Percentiles rank a stretch among this genome's conserved stretches.
These are phyloP conservation scores for Linnemannia zychae DNA, from an alignment of 192 early-diverging fungal genomes.

Conservation along the genomic window DNA sequence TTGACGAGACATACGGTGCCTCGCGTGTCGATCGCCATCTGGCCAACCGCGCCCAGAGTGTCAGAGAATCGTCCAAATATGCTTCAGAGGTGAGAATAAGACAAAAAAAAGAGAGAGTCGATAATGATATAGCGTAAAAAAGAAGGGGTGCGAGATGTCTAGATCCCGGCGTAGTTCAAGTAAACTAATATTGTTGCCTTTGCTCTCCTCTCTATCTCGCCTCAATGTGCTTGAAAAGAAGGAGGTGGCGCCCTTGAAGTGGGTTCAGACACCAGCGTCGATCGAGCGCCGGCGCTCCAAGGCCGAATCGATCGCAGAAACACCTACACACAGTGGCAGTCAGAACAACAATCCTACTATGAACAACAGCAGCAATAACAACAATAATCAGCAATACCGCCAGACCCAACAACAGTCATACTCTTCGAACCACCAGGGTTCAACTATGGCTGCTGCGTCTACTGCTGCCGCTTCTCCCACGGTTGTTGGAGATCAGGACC, in stretches of 20 bases:
- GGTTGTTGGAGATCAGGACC: neutral
- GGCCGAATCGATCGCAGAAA: neutral
- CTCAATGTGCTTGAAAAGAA: neutral
- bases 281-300: constrained; percentile 18
- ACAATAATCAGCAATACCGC: neutral
- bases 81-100: constrained; percentile 24
- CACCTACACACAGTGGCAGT: neutral
- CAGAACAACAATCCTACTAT: neutral
- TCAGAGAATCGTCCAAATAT: constrained; percentile 33
- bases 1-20: constrained; percentile 26
- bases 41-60: constrained; percentile 39
- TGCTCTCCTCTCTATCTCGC: neutral
- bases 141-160: neutral
- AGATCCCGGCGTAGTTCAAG: neutral
- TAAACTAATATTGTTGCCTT: neutral
- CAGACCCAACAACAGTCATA: neutral
- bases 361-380: neutral
- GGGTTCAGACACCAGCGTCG: neutral
- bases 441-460: neutral
- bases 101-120: neutral
- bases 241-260: constrained; percentile 8
- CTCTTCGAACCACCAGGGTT: constrained; percentile 24
- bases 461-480: neutral
- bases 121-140: neutral
- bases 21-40: constrained; percentile 49